phyloP scores from a whole-genome alignment of 768 basidiomycete species.

The Suillus ampliporus region DNA sequence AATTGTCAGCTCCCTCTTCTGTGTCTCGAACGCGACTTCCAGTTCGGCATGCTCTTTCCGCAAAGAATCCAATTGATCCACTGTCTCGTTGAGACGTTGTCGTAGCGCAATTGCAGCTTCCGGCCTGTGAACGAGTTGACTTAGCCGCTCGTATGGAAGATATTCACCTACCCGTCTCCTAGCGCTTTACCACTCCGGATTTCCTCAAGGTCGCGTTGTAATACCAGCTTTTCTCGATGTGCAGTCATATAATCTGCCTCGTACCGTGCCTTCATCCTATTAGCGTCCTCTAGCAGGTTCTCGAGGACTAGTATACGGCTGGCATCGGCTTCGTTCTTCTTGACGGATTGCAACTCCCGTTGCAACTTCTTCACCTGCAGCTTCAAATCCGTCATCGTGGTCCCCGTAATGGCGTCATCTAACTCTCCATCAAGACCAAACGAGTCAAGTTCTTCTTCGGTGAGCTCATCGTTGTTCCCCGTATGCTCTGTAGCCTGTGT shows the following conservation, averaged over 20 bases:
- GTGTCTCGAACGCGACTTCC: constrained; percentile 68
- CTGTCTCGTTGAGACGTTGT: constrained; percentile 85
- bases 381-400: constrained; percentile 91
- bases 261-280: constrained; percentile 86
- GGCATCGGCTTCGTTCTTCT: constrained; percentile 76
- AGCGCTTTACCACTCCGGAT: constrained; percentile 85
- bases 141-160: background rate
- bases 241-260: constrained; percentile 86
- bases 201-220: constrained; percentile 86
- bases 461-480: constrained; percentile 35
- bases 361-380: constrained; percentile 82
- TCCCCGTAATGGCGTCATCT: constrained; percentile 83
- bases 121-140: constrained; percentile 49
- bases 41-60: constrained; percentile 72
- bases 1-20: constrained; percentile 73
- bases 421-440: constrained; percentile 84
- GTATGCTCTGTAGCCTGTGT: constrained; percentile 21
- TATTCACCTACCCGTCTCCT: constrained; percentile 72
- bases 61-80: constrained; percentile 77
- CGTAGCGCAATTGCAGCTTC: constrained; percentile 90
- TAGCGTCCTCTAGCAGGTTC: constrained; percentile 90
- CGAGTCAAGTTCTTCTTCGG: constrained; percentile 55
- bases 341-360: constrained; percentile 77
- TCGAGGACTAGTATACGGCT: constrained; percentile 86
- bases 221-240: constrained; percentile 80